Evolutionary conservation across 1,284 basidiomycete genomes (phyloP).

Genomic region (Mycena citricolor): DNA sequence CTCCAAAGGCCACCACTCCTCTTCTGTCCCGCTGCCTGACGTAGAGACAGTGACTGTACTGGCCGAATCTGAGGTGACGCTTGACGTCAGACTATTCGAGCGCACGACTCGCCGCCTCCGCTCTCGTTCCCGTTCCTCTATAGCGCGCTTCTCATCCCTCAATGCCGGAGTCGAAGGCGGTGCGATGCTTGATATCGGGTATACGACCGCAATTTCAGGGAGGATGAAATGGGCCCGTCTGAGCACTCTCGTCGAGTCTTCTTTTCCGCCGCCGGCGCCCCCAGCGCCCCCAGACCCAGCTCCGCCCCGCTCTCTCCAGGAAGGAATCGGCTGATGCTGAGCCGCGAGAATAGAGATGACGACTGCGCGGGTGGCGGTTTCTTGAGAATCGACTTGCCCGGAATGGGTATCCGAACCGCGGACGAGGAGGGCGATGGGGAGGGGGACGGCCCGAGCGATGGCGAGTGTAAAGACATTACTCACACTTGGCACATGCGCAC

Average conservation of each 20-base stretch:
- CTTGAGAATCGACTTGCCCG: conserved; percentile 78
- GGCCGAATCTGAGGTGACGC: neutral
- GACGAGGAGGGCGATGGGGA: conserved; percentile 65
- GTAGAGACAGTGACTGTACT: conserved; percentile 14
- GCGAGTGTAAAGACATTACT: conserved; percentile 23
- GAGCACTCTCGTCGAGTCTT: conserved; percentile 47
- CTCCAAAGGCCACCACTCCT: conserved; percentile 78
- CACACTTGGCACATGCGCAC: too few relatives aligned
- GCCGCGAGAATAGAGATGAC: conserved; percentile 70
- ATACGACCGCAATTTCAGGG: conserved; percentile 78
- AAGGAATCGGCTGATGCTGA: conserved; percentile 67
- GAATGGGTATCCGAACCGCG: conserved; percentile 71
- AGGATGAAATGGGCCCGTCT: conserved; percentile 86
- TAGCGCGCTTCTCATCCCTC: conserved; percentile 71
- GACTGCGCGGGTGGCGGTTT: conserved; percentile 68
- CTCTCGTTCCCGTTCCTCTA: conserved; percentile 68
- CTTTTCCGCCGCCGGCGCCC: conserved; percentile 1
- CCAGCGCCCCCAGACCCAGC: neutral
- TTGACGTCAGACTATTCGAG: conserved; percentile 40
- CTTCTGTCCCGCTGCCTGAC: conserved; percentile 30
- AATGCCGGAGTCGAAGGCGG: conserved; percentile 76
- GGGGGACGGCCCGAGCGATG: conserved; percentile 23
- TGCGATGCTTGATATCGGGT: conserved; percentile 79
- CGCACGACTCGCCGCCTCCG: conserved; percentile 59
- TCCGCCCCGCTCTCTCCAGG: too few relatives aligned